These are phyloP conservation scores for Xylaria venustula DNA, from an alignment of 495 filamentous ascomycete genomes.

Conservation along the genomic window DNA sequence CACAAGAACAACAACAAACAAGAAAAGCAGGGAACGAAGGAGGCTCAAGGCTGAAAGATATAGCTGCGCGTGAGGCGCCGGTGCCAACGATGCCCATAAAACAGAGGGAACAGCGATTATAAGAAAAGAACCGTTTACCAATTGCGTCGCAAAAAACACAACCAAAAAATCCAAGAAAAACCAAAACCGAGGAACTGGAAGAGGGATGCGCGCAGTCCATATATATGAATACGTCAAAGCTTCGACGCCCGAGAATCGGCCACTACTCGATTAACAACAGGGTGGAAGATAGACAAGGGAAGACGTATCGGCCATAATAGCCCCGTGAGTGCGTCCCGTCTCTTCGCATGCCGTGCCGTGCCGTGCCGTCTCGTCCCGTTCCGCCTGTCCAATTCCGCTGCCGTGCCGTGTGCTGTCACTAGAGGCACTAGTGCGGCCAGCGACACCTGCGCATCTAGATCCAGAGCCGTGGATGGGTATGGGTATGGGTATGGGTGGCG, in stretches of 20 bases:
- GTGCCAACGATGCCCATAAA: background rate
- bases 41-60: too few relatives aligned
- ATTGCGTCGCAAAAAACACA: too few relatives aligned
- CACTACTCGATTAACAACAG: background rate
- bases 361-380: conserved; percentile 1
- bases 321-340: background rate
- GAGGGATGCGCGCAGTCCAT: background rate
- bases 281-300: background rate
- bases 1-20: background rate
- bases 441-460: background rate
- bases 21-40: background rate
- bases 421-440: background rate
- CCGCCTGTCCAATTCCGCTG: background rate
- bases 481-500: background rate
- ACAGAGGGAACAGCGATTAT: too few relatives aligned
- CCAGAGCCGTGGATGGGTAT: background rate
- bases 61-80: too few relatives aligned
- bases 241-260: background rate
- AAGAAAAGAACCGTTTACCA: too few relatives aligned
- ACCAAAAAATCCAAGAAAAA: too few relatives aligned
- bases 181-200: background rate
- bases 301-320: background rate
- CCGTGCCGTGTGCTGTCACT: background rate
- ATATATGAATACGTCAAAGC: too few relatives aligned
- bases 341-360: background rate